A percentile compares a stretch with the other conserved stretches of the same genome.
Evolutionary conservation across 371 early-diverging fungal species (phyloP).

Genomic region (Zopfochytrium polystomum): DNA sequence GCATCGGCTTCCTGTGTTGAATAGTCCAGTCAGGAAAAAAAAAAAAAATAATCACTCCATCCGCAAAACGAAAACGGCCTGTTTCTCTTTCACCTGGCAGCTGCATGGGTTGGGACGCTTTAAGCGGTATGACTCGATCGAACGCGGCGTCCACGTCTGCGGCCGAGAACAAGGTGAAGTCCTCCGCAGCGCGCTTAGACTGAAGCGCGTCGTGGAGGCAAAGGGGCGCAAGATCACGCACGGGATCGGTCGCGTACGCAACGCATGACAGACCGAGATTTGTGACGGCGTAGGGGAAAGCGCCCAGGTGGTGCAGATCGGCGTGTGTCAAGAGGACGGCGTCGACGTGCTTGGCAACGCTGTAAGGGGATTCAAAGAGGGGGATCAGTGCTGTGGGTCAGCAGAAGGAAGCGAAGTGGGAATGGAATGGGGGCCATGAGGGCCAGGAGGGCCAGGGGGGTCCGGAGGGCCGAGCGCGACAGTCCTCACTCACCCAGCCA

Average conservation of each 20-base stretch:
- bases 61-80: no score
- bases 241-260: conserved; percentile 90
- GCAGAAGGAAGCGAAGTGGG: no score
- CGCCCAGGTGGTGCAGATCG: conserved; percentile 86
- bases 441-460: not conserved
- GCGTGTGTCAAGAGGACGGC: conserved; percentile 89
- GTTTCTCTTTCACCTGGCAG: no score
- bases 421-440: not conserved
- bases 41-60: no score
- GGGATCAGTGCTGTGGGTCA: not conserved
- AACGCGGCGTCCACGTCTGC: conserved; percentile 82
- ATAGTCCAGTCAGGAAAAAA: conserved; percentile 36
- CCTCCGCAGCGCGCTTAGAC: conserved; percentile 63
- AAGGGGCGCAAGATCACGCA: conserved; percentile 90
- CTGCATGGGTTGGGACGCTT: conserved; percentile 95
- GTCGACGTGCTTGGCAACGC: conserved; percentile 89
- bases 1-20: conserved; percentile 17
- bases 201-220: conserved; percentile 76
- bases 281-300: conserved; percentile 76
- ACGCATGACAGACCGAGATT: conserved; percentile 82
- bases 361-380: conserved; percentile 32
- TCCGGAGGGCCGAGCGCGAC: not conserved
- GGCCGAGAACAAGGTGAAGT: conserved; percentile 67
- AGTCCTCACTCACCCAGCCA: conserved; percentile 56
- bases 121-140: conserved; percentile 73